Evolutionary conservation across 129 eudicot genomes (phyloP).

Genomic region (Chrysanthemum seticuspe): DNA sequence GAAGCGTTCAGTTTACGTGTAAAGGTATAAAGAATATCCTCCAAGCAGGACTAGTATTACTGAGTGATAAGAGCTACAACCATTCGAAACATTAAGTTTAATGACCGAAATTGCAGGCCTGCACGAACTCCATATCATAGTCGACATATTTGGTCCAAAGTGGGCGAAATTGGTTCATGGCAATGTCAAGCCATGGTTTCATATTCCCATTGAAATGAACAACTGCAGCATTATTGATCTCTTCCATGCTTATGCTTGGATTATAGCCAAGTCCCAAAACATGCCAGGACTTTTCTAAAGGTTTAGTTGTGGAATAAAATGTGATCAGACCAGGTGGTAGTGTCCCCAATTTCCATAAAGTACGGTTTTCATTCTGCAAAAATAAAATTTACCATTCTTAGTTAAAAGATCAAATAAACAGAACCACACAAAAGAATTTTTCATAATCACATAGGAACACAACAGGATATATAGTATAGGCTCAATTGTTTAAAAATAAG

Average conservation of each 20-base stretch:
- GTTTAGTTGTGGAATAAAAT: conserved; percentile 86
- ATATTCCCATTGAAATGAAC: conserved; percentile 86
- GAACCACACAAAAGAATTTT: neutral
- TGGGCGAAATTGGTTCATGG: conserved; percentile 78
- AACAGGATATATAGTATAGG: neutral
- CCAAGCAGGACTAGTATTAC: conserved; percentile 32
- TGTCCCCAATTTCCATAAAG: conserved; percentile 86
- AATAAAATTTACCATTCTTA: conserved; percentile 13
- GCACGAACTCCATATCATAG: conserved; percentile 75
- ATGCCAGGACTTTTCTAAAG: conserved; percentile 92
- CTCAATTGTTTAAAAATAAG: neutral
- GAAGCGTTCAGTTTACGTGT: conserved; percentile 42
- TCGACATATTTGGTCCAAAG: conserved; percentile 87
- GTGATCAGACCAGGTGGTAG: conserved; percentile 89
- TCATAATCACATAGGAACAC: neutral
- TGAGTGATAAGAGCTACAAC: conserved; percentile 31
- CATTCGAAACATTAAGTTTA: conserved; percentile 21
- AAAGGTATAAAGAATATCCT: conserved; percentile 31
- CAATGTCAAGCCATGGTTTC: conserved; percentile 95
- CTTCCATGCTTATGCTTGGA: conserved; percentile 84
- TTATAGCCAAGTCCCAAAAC: conserved; percentile 90
- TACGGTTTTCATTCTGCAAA: conserved; percentile 86
- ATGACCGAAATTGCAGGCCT: conserved; percentile 78
- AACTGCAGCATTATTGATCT: conserved; percentile 79
- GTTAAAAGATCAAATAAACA: neutral